These are phyloP conservation scores for Stipa capillata DNA, from an alignment of 176 grass and related monocot species.

Conservation along the genomic window DNA sequence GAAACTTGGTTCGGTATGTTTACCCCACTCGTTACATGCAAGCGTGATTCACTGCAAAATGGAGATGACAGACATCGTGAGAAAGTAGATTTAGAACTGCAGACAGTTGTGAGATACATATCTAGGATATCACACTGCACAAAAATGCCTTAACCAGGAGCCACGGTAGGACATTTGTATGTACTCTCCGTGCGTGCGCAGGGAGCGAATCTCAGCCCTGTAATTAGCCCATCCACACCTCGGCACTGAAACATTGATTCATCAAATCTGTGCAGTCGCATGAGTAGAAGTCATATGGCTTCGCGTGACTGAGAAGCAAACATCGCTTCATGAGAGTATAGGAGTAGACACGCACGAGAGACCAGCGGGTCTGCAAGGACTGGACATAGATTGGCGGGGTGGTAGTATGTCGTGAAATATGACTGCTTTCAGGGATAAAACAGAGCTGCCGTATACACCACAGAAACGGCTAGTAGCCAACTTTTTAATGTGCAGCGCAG, in stretches of 20 bases:
- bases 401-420: constrained; percentile 37
- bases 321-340: constrained; percentile 73
- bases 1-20: constrained; percentile 33
- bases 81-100: not conserved
- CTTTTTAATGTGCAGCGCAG: constrained; percentile 52
- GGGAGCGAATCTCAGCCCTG: constrained; percentile 81
- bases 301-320: constrained; percentile 65
- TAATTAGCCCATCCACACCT: constrained; percentile 71
- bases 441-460: constrained; percentile 25
- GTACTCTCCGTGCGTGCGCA: constrained; percentile 35
- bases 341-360: constrained; percentile 59
- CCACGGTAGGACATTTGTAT: constrained; percentile 62
- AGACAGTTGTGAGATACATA: not conserved
- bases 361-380: constrained; percentile 44
- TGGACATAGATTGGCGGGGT: constrained; percentile 53
- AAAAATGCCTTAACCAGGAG: too few species aligned
- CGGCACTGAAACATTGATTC: constrained; percentile 43
- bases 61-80: not conserved
- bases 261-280: constrained; percentile 46
- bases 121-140: not conserved
- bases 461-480: constrained; percentile 61
- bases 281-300: constrained; percentile 74
- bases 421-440: constrained; percentile 36
- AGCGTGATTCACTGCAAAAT: constrained; percentile 57
- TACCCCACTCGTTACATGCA: constrained; percentile 68